Conservation (phyloP, 805 yeast species). For the Ogataea methanolica region DNA sequence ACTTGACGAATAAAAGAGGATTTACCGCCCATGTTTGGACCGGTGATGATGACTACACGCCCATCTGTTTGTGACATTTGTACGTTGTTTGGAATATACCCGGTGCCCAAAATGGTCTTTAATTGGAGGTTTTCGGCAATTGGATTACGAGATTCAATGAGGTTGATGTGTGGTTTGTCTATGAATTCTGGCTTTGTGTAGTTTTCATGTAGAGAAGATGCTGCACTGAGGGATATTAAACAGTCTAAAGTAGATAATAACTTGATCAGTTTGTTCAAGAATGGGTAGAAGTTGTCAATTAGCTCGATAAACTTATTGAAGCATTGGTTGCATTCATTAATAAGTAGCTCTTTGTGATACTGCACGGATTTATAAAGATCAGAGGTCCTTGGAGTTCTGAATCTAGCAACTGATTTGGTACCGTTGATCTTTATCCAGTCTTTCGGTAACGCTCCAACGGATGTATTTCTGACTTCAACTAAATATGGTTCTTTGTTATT, state of each 20-base stretch:
- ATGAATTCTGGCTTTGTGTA: slow-evolving; percentile 50
- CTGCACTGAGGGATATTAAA: slow-evolving; percentile 58
- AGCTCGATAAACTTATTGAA: slow-evolving; percentile 37
- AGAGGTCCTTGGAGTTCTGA: slow-evolving; percentile 56
- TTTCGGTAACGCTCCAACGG: slow-evolving; percentile 54
- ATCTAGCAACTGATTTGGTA: slow-evolving; percentile 65
- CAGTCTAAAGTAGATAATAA: slow-evolving; percentile 60
- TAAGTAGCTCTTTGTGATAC: slow-evolving; percentile 54
- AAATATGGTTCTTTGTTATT: slow-evolving; percentile 66
- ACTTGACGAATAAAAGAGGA: slow-evolving; percentile 71
- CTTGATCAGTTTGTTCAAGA: slow-evolving; percentile 39
- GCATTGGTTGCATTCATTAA: slow-evolving; percentile 41
- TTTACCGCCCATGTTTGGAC: slow-evolving; percentile 89
- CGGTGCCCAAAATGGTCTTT: slow-evolving; percentile 9
- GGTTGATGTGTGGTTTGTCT: slow-evolving; percentile 41
- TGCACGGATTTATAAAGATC: slow-evolving; percentile 50
- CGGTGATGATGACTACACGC: slow-evolving; percentile 65
- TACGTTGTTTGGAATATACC: slow-evolving; percentile 66
- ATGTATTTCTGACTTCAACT: slow-evolving; percentile 66
- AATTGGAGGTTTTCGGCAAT: slow-evolving; percentile 21
- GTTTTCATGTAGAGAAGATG: slow-evolving; percentile 41
- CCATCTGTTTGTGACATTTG: slow-evolving; percentile 40
- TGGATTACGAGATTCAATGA: slow-evolving; percentile 49
- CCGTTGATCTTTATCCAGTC: slow-evolving; percentile 77
- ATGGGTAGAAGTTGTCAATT: slow-evolving; percentile 35